Base-by-base conservation (phyloP, 2,329 filamentous ascomycete genomes). In the Fusarium proliferatum region DNA sequence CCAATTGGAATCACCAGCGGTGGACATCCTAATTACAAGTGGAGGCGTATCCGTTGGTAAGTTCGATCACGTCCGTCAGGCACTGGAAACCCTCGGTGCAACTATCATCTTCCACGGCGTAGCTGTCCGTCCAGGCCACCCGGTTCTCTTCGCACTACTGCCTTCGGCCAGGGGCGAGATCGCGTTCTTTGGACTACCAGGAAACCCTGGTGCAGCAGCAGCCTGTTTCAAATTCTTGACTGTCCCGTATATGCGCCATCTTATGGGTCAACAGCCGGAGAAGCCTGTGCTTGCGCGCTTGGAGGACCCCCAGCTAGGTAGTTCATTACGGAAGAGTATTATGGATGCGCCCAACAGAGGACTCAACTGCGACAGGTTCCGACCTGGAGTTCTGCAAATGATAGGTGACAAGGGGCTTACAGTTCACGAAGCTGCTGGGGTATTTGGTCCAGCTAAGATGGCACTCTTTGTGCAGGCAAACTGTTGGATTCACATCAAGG, bases 401-500 rank as follows among this genome's bases (percentile, higher is more conserved):
- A 12, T 6, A 2, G 45, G 9, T 9, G 4, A 2, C 15, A 2
- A 9, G 13, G 45, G 12, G 3, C 34, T 17, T 3, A 33, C 9
- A 1, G 57, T 52, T 3, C 45, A 13, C 13, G 36, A 60, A 2
- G 57, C 36, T 9, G 15, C 45, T 1, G 36, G 26, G 10, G 36
- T 17, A 4, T 11, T 56, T 16, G 59, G 59, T 4, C 38, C 49
- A 15, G 23, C 59, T 0, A 61, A 56, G 19, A 56, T 61, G 49
- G 39, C 17, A 1, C 55, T 43, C 9, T 64, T 64, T 1, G 45
- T 64, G 7, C 16, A 51, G 5, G 38, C 55, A 19, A 51, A 60
- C 7, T 64, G 55, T 17, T 64, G 43, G 43, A 51, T 64, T 19
- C 45, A 64, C 16, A 64, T 64, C 6, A 30, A 17, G 30, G 55